Evolutionary conservation across 164 flowering plant species (phyloP).

Genomic region (Sedum album): DNA sequence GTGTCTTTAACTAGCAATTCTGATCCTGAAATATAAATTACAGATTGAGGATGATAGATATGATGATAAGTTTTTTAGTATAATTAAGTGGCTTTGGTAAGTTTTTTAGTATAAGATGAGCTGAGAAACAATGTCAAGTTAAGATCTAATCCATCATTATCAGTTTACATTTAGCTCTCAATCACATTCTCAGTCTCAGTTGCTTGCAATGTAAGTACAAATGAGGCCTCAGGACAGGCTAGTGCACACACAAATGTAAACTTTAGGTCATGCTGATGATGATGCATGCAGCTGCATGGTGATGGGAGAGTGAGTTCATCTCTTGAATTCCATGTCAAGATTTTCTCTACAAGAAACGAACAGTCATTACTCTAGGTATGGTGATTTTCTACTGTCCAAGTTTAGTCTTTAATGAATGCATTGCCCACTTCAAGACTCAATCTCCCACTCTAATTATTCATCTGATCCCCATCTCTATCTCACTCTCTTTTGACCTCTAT

Average conservation of each 20-base stretch:
- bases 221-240: background rate
- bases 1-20: too few relatives aligned
- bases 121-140: background rate
- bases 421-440: conserved; percentile 8
- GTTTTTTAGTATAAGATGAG: background rate
- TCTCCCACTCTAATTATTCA: background rate
- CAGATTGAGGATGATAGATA: too few relatives aligned
- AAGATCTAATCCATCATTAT: conserved; percentile 3
- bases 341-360: background rate
- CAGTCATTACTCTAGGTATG: background rate
- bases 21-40: too few relatives aligned
- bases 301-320: background rate
- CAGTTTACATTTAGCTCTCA: background rate
- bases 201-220: background rate
- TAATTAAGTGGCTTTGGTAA: too few relatives aligned
- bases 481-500: background rate
- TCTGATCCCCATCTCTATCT: background rate
- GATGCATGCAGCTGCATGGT: conserved; percentile 3
- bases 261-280: background rate
- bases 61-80: too few relatives aligned
- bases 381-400: background rate
- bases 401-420: conserved; percentile 6
- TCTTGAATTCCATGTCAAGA: background rate
- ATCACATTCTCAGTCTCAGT: background rate
- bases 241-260: background rate